Base-by-base conservation (phyloP, 1,284 basidiomycete genomes). In the Malassezia nana region DNA sequence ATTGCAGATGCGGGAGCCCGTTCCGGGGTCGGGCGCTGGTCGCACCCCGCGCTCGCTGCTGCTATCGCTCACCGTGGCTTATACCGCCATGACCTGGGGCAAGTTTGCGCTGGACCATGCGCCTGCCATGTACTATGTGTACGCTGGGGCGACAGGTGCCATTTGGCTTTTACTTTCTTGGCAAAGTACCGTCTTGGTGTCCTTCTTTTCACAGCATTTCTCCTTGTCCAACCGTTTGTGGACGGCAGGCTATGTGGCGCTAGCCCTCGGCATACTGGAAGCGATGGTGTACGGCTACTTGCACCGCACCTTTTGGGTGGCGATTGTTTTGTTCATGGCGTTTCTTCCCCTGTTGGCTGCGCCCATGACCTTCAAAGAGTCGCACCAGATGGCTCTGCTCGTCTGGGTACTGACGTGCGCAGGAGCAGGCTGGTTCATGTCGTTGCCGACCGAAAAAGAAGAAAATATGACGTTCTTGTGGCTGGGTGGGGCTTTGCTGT, bases 111-210 rank as follows among this genome's bases (percentile, higher is more conserved):
- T 82, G 8, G 84, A 88, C 67, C 77, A 76, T 16, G 81, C 84
- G 1, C 84, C 86, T 0, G 79, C 78, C 78, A 83, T 83, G 3
- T 87, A 88, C 65, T 89, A 84, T 65, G 60, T 86, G 39, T 91
- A 91, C 69, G 78, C 83, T 30, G 74, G 79, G 1, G 88, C 88
- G 58, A 85, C 87, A 0, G 79, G 81, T 40, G 85, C 83, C 69
- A 87, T 89, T 69, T 89, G 72, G 74, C 48, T 16, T 20, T 26
- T 50, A 9, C 18, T 55, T 7, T 16, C 43, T 1, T 12, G 18
- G 13, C 48, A 48, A 16, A 29, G 26, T 13, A 18, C 25, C 12
- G 16, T 45, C 0, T 4, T 45, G 5, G 15, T 28, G 6, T 22
- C 29, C 4, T 38, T 45, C 2, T 15, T 44, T 26, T 16, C 32